Evolutionary conservation across 306 rosid genomes (phyloP).

Genomic region (Clitoria ternatea): DNA sequence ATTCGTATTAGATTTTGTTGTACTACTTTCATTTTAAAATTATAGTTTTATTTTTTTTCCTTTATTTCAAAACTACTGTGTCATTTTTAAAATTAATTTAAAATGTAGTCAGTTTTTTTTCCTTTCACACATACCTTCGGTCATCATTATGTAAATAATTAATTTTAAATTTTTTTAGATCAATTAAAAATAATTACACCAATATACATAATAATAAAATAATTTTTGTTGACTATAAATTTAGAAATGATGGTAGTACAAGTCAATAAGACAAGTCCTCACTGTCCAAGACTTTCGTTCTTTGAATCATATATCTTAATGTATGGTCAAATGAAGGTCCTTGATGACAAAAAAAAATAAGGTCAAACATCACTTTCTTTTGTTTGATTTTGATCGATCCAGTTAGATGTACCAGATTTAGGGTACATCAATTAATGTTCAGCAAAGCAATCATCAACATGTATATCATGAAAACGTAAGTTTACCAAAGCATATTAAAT

Average conservation of each 20-base stretch:
- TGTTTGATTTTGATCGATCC: conserved; percentile 14
- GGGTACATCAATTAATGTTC: conserved; percentile 11
- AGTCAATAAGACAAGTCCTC: background rate
- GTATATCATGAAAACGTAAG: background rate
- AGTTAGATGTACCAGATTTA: conserved; percentile 21
- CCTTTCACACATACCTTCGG: too few relatives aligned
- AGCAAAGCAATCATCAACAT: background rate
- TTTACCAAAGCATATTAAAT: background rate
- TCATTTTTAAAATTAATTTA: too few relatives aligned
- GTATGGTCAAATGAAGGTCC: background rate
- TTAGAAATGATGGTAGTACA: too few relatives aligned
- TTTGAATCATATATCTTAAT: background rate
- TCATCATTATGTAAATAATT: too few relatives aligned
- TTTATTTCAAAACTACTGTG: too few relatives aligned
- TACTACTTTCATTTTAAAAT: too few relatives aligned
- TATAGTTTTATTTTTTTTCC: too few relatives aligned
- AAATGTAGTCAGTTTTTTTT: too few relatives aligned
- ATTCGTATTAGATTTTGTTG: background rate
- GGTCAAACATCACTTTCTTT: background rate
- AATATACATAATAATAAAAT: too few relatives aligned
- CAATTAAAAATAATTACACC: too few relatives aligned
- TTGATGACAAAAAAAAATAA: background rate
- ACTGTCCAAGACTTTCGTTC: background rate
- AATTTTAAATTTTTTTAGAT: too few relatives aligned
- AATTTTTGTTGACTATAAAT: too few relatives aligned